These are phyloP conservation scores for Luffa acutangula DNA, from an alignment of 306 rosid genomes.

Conservation along the genomic window DNA sequence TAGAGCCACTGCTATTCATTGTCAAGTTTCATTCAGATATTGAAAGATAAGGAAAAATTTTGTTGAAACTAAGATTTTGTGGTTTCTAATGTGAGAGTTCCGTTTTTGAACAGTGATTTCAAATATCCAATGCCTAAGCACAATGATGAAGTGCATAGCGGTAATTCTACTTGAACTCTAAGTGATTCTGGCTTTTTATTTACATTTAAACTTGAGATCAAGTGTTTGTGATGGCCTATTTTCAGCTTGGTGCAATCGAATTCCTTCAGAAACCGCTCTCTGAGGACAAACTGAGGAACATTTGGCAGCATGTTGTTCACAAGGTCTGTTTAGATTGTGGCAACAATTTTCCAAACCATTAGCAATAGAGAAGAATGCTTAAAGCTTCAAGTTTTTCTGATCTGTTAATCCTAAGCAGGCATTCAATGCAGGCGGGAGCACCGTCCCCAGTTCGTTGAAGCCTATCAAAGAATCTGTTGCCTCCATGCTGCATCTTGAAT, in stretches of 20 bases:
- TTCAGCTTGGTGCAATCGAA: constrained; percentile 93
- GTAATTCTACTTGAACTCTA: constrained; percentile 22
- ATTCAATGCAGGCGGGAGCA: constrained; percentile 53
- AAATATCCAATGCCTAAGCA: constrained; percentile 58
- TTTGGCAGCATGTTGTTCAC: constrained; percentile 99
- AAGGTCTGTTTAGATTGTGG: constrained; percentile 47
- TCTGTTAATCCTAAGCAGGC: constrained; percentile 53
- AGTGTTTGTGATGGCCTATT: constrained; percentile 8
- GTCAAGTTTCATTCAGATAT: not conserved
- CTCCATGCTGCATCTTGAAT: constrained; percentile 40
- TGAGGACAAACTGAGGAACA: constrained; percentile 79
- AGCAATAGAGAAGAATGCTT: not conserved
- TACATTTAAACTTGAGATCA: not conserved
- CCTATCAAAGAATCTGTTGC: constrained; percentile 55
- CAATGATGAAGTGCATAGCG: constrained; percentile 94
- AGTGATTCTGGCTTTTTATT: not conserved
- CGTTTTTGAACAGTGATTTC: constrained; percentile 64
- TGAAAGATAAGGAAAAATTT: not conserved
- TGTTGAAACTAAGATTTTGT: not conserved
- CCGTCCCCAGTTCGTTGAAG: constrained; percentile 37
- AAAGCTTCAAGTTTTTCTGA: constrained; percentile 19
- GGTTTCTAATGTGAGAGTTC: constrained; percentile 8
- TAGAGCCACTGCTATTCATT: not conserved
- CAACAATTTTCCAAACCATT: not conserved
- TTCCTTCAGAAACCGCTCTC: constrained; percentile 81